A percentile compares a stretch with the other conserved stretches of the same genome.
phyloP scores from a whole-genome alignment of 2,329 filamentous ascomycete species.

The Pyrenochaeta sp. region DNA sequence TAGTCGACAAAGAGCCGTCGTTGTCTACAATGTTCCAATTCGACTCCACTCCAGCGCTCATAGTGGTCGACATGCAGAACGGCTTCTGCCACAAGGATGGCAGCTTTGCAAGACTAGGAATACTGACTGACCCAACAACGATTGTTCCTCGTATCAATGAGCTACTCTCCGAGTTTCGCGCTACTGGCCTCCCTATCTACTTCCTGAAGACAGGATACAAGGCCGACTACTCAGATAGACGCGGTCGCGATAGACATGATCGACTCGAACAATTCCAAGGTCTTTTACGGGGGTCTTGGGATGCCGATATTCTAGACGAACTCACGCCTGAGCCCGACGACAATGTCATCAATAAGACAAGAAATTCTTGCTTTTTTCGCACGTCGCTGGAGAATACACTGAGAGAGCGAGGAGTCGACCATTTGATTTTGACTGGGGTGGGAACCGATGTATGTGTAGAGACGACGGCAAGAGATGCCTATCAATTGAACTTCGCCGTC shows the following conservation, averaged over 20 bases:
- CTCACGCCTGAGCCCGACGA: slow-evolving; percentile 15
- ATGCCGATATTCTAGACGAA: slow-evolving; percentile 21
- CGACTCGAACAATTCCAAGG: slow-evolving; percentile 14
- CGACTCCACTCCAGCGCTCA: slow-evolving; percentile 21
- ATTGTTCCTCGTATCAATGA: slow-evolving; percentile 20
- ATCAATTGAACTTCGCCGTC: slow-evolving; percentile 6
- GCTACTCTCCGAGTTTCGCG: slow-evolving; percentile 14
- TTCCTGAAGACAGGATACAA: slow-evolving; percentile 12
- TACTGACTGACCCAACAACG: slow-evolving; percentile 9
- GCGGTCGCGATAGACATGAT: slow-evolving; percentile 8
- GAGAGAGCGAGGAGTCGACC: slow-evolving; percentile 9
- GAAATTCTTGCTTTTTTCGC: slow-evolving; percentile 16
- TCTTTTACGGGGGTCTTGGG: slow-evolving; percentile 18
- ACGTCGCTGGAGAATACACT: slow-evolving; percentile 8
- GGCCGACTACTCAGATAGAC: slow-evolving; percentile 19
- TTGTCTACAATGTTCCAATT: slow-evolving; percentile 11
- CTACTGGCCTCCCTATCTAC: slow-evolving; percentile 14
- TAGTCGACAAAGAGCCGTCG: slow-evolving; percentile 8
- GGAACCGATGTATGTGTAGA: slow-evolving; percentile 21
- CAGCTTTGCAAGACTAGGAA: slow-evolving; percentile 24
- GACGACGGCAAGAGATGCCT: slow-evolving; percentile 10
- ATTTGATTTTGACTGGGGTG: slow-evolving; percentile 21
- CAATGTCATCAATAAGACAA: slow-evolving; percentile 17
- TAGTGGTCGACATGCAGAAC: slow-evolving; percentile 27
- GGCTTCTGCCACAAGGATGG: slow-evolving; percentile 25